phyloP scores from a whole-genome alignment of 139 green algal genomes.

The Diplosphaera chodatii region DNA sequence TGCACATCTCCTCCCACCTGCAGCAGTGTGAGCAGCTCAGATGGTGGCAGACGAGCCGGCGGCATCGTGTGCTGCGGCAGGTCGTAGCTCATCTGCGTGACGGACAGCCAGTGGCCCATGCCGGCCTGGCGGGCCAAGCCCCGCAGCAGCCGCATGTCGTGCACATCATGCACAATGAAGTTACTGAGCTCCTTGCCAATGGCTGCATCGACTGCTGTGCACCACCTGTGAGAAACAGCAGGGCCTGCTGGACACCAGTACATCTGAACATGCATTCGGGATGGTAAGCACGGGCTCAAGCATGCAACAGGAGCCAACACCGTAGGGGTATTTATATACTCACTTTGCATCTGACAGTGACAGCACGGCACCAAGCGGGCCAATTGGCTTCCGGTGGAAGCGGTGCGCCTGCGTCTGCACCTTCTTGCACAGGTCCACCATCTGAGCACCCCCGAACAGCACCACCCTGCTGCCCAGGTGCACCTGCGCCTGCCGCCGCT shows the following conservation, averaged over 20 bases:
- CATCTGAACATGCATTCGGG: no score
- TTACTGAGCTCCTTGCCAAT: slow-evolving; percentile 11
- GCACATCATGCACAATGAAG: slow-evolving; percentile 26
- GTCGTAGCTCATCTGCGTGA: slow-evolving; percentile 27
- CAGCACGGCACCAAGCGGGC: not conserved
- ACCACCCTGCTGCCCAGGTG: not conserved
- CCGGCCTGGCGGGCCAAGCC: slow-evolving; percentile 1
- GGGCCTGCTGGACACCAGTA: no score
- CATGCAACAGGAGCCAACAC: no score
- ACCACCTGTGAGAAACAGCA: slow-evolving; percentile 13
- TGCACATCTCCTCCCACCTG: not conserved
- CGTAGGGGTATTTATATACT: no score
- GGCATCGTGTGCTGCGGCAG: slow-evolving; percentile 27
- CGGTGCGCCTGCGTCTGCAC: not conserved
- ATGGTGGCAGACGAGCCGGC: slow-evolving; percentile 3
- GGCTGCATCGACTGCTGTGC: slow-evolving; percentile 12
- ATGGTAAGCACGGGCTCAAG: no score
- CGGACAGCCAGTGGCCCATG: not conserved
- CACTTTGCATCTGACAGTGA: not conserved
- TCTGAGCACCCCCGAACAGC: not conserved
- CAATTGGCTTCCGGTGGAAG: not conserved
- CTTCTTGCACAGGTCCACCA: not conserved
- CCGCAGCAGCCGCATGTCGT: slow-evolving; percentile 22
- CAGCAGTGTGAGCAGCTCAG: slow-evolving; percentile 15
- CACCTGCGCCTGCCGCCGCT: not conserved